phyloP scores from a whole-genome alignment of 768 basidiomycete genomes.

The Leccinum boreale region DNA sequence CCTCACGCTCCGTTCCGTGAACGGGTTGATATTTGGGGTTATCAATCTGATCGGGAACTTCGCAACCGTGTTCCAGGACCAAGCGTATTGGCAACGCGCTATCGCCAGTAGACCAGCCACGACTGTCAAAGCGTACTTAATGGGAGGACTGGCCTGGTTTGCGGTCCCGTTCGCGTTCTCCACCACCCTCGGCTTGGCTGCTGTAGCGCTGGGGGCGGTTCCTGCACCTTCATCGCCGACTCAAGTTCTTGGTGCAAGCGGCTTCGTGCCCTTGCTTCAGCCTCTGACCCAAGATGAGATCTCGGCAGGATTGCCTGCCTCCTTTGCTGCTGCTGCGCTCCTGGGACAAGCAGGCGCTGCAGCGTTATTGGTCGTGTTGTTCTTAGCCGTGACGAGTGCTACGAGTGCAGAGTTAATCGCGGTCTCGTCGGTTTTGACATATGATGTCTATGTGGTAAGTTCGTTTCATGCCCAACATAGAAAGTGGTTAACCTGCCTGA shows the following conservation, averaged over 20 bases:
- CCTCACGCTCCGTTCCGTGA: slow-evolving; percentile 73
- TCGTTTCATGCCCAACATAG: not conserved
- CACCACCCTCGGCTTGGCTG: slow-evolving; percentile 83
- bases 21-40: slow-evolving; percentile 79
- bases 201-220: slow-evolving; percentile 68
- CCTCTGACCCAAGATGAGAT: slow-evolving; percentile 59
- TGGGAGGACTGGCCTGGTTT: slow-evolving; percentile 92
- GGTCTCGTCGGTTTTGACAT: slow-evolving; percentile 78
- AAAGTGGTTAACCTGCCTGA: not conserved
- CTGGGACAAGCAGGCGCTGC: slow-evolving; percentile 79
- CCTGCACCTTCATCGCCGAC: slow-evolving; percentile 26
- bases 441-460: slow-evolving; percentile 76
- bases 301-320: slow-evolving; percentile 83
- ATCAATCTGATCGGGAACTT: slow-evolving; percentile 90
- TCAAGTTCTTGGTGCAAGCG: slow-evolving; percentile 48
- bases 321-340: slow-evolving; percentile 79
- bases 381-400: slow-evolving; percentile 84
- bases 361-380: slow-evolving; percentile 75
- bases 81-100: slow-evolving; percentile 90
- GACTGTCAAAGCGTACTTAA: slow-evolving; percentile 88
- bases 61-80: slow-evolving; percentile 58
- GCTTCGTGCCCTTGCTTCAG: slow-evolving; percentile 38
- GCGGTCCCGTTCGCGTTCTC: slow-evolving; percentile 85
- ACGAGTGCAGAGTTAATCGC: slow-evolving; percentile 91
- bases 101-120: slow-evolving; percentile 81